Base-by-base conservation (phyloP, 2,329 filamentous ascomycete species). In the Didymella sp. region DNA sequence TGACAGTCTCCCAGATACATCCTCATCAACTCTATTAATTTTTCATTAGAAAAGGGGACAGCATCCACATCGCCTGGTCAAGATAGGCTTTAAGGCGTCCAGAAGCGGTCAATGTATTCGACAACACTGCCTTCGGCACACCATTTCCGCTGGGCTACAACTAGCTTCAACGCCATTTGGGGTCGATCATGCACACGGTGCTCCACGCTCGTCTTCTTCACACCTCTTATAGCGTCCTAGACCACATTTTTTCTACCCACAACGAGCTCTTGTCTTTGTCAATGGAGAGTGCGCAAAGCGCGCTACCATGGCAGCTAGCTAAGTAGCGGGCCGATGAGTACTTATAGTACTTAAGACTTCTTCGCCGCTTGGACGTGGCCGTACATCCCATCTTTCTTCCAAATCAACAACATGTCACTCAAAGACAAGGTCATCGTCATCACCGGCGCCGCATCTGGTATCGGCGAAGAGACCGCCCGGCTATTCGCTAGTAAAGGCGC, bases 361-460 rank as follows among this genome's bases (percentile, higher is more conserved):
- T 12, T 19, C 22, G 40, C 40, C 35, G 31, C 33, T 41, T 17
- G 19, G 19, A 8, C 4, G 19, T n/a, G 17, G 1, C n/a, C 3
- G 13, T 28, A 6, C n/a, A 30, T n/a, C 2, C 15, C 8, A 24
- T 15, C 4, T 28, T 11, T 17, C 31, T 12, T n/a, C 25, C 19
- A 15, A 4, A 13, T 17, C 12, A 30, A 12, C 46, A 48, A 31
- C 15, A 69, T 70, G 60, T 68, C 67, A 13, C 51, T 73, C 38
- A 62, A 72, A 40, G 67, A 61, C 24, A 73, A 69, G 30, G 69
- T 73, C 57, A 68, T 73, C 40, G 68, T 63, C 27, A 69, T 74
- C 50, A 74, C 71, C 3, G 70, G 72, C 22, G 72, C 66, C 7
- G 72, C 67, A 0, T 73, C 68, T 2, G 70, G 72, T 19, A 75